phyloP scores from a whole-genome alignment of 108 stramenopile genomes.

The Nitzschia sp. region DNA sequence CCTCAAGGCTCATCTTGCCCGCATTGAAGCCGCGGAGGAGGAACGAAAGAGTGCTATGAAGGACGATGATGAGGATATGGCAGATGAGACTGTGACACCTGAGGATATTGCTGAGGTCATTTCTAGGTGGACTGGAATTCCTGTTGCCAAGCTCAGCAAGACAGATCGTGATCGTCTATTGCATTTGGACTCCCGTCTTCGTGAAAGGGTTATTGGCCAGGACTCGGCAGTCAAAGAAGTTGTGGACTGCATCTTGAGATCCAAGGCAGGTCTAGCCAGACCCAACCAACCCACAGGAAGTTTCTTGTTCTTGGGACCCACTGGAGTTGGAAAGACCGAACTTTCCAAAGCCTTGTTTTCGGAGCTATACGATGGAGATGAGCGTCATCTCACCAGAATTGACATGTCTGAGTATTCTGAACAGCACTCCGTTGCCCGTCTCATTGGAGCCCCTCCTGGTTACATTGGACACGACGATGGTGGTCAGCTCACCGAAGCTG shows the following conservation, averaged over 20 bases:
- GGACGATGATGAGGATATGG: constrained; percentile 63
- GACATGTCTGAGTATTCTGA: constrained; percentile 93
- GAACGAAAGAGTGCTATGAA: constrained; percentile 48
- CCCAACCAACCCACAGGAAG: constrained; percentile 68
- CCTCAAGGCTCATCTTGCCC: constrained; percentile 64
- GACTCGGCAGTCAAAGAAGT: constrained; percentile 78
- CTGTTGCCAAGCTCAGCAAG: constrained; percentile 70
- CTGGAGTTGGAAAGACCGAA: constrained; percentile 92
- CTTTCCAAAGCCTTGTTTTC: constrained; percentile 91
- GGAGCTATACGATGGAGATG: constrained; percentile 83
- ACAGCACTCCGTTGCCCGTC: constrained; percentile 84
- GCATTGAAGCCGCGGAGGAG: constrained; percentile 69
- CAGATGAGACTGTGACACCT: constrained; percentile 58
- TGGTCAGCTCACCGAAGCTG: constrained; percentile 96
- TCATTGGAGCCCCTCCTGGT: constrained; percentile 96
- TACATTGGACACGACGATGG: constrained; percentile 93
- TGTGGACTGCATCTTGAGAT: constrained; percentile 76
- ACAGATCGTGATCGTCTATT: constrained; percentile 83
- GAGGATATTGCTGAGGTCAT: constrained; percentile 68
- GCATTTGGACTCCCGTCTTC: constrained; percentile 61
- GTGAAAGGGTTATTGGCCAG: constrained; percentile 86
- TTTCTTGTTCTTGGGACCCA: constrained; percentile 90
- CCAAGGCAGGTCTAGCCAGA: constrained; percentile 82
- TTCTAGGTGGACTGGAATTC: constrained; percentile 69
- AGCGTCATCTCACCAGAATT: constrained; percentile 88